These are phyloP conservation scores for Metschnikowia similis DNA, from an alignment of 805 yeast species.

Conservation along the genomic window DNA sequence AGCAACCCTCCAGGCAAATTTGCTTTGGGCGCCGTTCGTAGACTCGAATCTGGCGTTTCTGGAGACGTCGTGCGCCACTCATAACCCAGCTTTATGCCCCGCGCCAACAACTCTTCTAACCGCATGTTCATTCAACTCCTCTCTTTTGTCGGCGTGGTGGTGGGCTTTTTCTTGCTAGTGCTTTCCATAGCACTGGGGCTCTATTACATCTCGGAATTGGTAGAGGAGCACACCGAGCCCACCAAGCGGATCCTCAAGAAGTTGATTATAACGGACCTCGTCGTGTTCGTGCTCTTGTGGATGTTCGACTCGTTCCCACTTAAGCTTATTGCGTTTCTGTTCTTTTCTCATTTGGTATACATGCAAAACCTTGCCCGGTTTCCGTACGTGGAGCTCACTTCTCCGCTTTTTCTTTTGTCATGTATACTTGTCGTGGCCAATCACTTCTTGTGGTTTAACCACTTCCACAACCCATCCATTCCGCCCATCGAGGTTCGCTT, in stretches of 20 bases:
- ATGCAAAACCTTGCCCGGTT: constrained; percentile 72
- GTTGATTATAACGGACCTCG: constrained; percentile 60
- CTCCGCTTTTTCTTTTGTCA: constrained; percentile 65
- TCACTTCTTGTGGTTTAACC: constrained; percentile 86
- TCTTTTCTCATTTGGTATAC: constrained; percentile 69
- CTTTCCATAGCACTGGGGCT: constrained; percentile 79
- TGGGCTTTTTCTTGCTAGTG: constrained; percentile 40
- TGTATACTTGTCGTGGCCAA: constrained; percentile 71
- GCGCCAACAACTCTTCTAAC: neutral
- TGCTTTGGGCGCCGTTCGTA: too few species aligned
- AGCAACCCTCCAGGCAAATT: too few species aligned
- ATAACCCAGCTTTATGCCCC: neutral
- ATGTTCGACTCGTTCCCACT: constrained; percentile 79
- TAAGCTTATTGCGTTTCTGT: constrained; percentile 58
- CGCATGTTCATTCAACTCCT: constrained; percentile 37
- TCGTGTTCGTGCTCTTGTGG: constrained; percentile 50
- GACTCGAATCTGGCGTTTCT: neutral
- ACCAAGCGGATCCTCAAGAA: constrained; percentile 67
- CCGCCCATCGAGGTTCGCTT: constrained; percentile 65
- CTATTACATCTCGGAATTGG: constrained; percentile 85
- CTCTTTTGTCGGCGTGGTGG: constrained; percentile 34
- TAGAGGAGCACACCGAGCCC: constrained; percentile 88
- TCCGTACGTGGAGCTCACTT: constrained; percentile 75
- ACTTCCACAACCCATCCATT: constrained; percentile 68
- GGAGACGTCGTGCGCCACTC: neutral